Percentiles rank a stretch among this genome's conserved stretches.
phyloP scores from a whole-genome alignment of 768 basidiomycete species.

The Baorangia bicolor region DNA sequence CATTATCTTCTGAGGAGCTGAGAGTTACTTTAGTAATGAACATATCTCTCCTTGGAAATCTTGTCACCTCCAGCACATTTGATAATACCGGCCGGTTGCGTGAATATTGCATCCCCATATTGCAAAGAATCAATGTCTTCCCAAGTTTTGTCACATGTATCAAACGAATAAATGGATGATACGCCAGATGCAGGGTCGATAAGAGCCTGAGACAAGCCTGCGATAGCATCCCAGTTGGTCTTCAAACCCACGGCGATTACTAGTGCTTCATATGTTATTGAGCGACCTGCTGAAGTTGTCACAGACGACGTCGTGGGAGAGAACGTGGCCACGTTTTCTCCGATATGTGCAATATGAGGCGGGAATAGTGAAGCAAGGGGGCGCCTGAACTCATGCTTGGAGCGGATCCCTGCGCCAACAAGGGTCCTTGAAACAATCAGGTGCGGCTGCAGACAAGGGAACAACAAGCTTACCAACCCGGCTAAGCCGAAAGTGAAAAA shows the following conservation, averaged over 20 bases:
- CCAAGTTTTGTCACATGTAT: slow-evolving; percentile 90
- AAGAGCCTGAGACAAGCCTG: slow-evolving; percentile 73
- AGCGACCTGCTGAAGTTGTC: slow-evolving; percentile 66
- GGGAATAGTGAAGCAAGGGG: slow-evolving; percentile 74
- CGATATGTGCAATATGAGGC: slow-evolving; percentile 63
- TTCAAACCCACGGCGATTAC: slow-evolving; percentile 90
- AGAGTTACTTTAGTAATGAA: slow-evolving; percentile 2
- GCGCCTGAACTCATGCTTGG: slow-evolving; percentile 66
- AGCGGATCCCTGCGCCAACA: slow-evolving; percentile 81
- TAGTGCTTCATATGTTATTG: slow-evolving; percentile 77
- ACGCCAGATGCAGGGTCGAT: slow-evolving; percentile 77
- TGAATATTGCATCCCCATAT: slow-evolving; percentile 86
- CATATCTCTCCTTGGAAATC: background rate
- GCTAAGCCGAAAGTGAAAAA: slow-evolving; percentile 41
- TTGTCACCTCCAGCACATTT: slow-evolving; percentile 87
- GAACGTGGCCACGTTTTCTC: slow-evolving; percentile 72
- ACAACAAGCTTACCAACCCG: slow-evolving; percentile 70
- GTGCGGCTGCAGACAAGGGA: background rate
- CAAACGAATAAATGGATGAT: slow-evolving; percentile 89
- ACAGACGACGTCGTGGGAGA: slow-evolving; percentile 73
- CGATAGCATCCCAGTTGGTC: slow-evolving; percentile 76
- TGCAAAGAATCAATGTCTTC: slow-evolving; percentile 73
- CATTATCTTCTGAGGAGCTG: slow-evolving; percentile 91
- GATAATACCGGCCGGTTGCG: slow-evolving; percentile 88
- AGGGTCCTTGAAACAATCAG: slow-evolving; percentile 65